phyloP scores from a whole-genome alignment of 148 eudicot genomes.

The Amaranthus hypochondriacus region DNA sequence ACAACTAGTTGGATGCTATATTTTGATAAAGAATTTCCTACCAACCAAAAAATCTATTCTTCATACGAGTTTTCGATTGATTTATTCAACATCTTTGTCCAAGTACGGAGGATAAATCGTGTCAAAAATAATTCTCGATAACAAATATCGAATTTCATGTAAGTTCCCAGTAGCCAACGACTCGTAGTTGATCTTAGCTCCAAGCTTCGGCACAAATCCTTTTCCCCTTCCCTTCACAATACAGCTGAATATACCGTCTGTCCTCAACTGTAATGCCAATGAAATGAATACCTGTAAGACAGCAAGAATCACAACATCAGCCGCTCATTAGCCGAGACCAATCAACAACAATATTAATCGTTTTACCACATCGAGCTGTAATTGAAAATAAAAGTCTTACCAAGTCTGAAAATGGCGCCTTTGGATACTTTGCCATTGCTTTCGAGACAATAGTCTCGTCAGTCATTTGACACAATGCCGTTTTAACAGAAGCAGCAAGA shows the following conservation, averaged over 20 bases:
- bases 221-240: slow-evolving; percentile 20
- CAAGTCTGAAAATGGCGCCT: slow-evolving; percentile 28
- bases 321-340: background rate
- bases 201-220: slow-evolving; percentile 22
- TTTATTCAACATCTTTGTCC: background rate
- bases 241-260: slow-evolving; percentile 28
- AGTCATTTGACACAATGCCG: slow-evolving; percentile 25
- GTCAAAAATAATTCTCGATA: slow-evolving; percentile 30
- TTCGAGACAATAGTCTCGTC: slow-evolving; percentile 22
- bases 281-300: slow-evolving; percentile 28
- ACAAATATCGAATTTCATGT: slow-evolving; percentile 22
- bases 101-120: slow-evolving; percentile 27
- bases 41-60: background rate
- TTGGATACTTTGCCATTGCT: slow-evolving; percentile 33
- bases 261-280: slow-evolving; percentile 21
- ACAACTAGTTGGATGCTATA: background rate
- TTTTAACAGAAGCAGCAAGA: slow-evolving; percentile 24
- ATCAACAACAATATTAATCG: background rate
- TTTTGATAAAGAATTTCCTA: slow-evolving; percentile 8
- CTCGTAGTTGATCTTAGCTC: slow-evolving; percentile 25
- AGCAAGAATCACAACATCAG: background rate
- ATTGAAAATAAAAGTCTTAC: background rate
- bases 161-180: slow-evolving; percentile 27
- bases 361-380: background rate
- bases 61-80: background rate